Evolutionary conservation across 768 basidiomycete species (phyloP).

Genomic region (Austroboletus festivus): DNA sequence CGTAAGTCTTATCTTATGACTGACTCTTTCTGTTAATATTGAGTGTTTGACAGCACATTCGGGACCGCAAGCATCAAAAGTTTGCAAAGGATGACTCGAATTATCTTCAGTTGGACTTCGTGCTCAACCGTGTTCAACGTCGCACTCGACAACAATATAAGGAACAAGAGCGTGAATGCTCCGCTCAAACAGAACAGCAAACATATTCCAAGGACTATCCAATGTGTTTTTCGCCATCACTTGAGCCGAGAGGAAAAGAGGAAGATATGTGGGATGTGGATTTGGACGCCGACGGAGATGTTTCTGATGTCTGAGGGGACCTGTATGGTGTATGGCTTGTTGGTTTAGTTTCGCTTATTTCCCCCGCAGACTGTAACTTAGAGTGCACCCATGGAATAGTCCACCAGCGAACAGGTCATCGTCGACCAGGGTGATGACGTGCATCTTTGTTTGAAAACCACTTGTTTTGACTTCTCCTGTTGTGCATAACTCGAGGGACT

Average conservation of each 20-base stretch:
- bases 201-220: conserved; percentile 19
- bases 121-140: conserved; percentile 63
- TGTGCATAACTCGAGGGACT: too few relatives aligned
- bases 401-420: too few relatives aligned
- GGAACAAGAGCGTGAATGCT: conserved; percentile 25
- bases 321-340: conserved; percentile 16
- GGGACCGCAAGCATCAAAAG: conserved; percentile 69
- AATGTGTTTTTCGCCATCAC: conserved; percentile 21
- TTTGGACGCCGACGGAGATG: conserved; percentile 19
- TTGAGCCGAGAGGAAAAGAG: conserved; percentile 5
- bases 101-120: conserved; percentile 73
- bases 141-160: conserved; percentile 30
- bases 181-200: conserved; percentile 7
- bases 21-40: neutral
- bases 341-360: conserved; percentile 20
- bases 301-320: conserved; percentile 17
- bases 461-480: too few relatives aligned
- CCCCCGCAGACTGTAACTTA: conserved; percentile 23
- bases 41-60: conserved; percentile 57
- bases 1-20: conserved; percentile 40
- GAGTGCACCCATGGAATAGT: neutral
- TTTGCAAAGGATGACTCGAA: conserved; percentile 78
- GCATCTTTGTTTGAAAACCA: too few relatives aligned
- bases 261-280: conserved; percentile 22
- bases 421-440: too few relatives aligned